phyloP scores from a whole-genome alignment of 2,329 filamentous ascomycete species.

The Trichoderma aggressivum region DNA sequence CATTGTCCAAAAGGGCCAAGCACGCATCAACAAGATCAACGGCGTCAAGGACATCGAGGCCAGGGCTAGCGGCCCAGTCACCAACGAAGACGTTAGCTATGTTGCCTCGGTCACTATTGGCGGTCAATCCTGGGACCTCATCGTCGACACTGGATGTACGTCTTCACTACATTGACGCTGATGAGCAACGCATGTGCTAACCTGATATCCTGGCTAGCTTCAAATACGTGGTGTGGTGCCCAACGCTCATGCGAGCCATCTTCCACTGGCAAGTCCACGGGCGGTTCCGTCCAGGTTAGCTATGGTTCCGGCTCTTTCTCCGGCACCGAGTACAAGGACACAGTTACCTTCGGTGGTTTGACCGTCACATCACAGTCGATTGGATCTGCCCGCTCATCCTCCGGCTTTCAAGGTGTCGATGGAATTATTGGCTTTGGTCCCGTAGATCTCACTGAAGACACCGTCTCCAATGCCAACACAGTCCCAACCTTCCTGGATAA shows the following conservation, averaged over 20 bases:
- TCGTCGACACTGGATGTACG: neutral
- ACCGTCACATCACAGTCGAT: constrained; percentile 17
- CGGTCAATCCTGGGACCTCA: neutral
- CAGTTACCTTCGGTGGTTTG: constrained; percentile 31
- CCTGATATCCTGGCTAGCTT: neutral
- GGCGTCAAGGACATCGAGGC: neutral
- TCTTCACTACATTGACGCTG: neutral
- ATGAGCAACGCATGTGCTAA: neutral
- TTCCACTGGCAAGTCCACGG: constrained; percentile 20
- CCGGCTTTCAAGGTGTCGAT: neutral
- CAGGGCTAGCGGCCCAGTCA: neutral
- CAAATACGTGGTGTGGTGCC: neutral
- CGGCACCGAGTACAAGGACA: constrained; percentile 29
- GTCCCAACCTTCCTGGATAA: constrained; percentile 31
- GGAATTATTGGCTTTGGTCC: constrained; percentile 25
- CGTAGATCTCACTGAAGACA: constrained; percentile 26
- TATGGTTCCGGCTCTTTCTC: constrained; percentile 30
- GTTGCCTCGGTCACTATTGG: neutral
- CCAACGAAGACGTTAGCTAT: neutral
- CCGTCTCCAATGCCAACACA: constrained; percentile 25
- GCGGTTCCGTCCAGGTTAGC: constrained; percentile 24
- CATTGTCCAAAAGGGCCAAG: neutral
- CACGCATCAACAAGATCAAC: neutral
- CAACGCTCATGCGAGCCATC: neutral
- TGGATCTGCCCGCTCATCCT: neutral